Evolutionary conservation across 495 filamentous ascomycete species (phyloP).

Genomic region (Chaetomium tenue): DNA sequence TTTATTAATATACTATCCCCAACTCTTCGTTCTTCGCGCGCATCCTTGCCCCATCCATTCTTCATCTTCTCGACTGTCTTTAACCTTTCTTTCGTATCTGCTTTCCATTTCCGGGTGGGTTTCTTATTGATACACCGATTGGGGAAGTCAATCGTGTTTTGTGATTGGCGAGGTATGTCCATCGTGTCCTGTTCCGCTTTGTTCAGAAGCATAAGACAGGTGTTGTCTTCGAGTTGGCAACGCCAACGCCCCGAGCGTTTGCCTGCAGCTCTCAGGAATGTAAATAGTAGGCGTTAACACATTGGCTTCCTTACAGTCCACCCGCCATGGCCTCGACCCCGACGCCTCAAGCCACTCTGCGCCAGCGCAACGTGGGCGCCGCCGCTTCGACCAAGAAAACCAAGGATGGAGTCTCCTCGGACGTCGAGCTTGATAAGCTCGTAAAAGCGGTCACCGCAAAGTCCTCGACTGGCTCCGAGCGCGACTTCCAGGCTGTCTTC

Average conservation of each 20-base stretch:
- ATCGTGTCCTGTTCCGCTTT: background rate
- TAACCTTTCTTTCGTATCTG: constrained; percentile 22
- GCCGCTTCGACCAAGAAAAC: constrained; percentile 46
- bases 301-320: constrained; percentile 9
- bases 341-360: constrained; percentile 51
- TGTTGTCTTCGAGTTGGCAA: background rate
- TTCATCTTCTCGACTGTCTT: constrained; percentile 28
- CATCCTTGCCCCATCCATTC: constrained; percentile 2
- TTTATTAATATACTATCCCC: constrained; percentile 13
- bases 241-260: background rate
- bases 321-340: constrained; percentile 40
- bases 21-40: constrained; percentile 1
- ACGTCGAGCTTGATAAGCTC: constrained; percentile 49
- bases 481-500: constrained; percentile 83
- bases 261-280: background rate
- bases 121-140: background rate
- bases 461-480: constrained; percentile 50
- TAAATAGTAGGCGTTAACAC: background rate
- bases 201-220: background rate
- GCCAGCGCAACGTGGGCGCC: constrained; percentile 52
- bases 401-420: constrained; percentile 41
- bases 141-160: background rate
- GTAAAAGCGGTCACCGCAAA: constrained; percentile 33
- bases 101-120: constrained; percentile 13
- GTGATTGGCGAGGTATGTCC: constrained; percentile 21